These are phyloP conservation scores for Microsporum ferrugineum DNA, from an alignment of 2,329 filamentous ascomycete genomes.

Conservation along the genomic window DNA sequence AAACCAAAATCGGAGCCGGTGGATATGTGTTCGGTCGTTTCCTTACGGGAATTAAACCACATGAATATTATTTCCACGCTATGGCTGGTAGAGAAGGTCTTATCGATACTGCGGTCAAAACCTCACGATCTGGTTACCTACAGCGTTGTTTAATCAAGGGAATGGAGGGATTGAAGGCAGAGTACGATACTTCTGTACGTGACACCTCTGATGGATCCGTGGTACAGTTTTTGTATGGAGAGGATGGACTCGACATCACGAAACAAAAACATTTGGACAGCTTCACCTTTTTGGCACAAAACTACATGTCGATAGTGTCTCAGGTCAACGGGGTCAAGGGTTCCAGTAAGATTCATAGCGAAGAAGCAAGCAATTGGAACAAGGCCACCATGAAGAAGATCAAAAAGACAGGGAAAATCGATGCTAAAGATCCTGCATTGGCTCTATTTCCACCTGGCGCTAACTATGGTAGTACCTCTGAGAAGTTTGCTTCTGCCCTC, in stretches of 20 bases:
- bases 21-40: constrained; percentile 94
- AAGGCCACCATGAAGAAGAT: constrained; percentile 66
- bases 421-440: constrained; percentile 63
- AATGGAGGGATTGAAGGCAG: constrained; percentile 85
- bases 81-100: constrained; percentile 98
- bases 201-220: constrained; percentile 79
- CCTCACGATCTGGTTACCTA: constrained; percentile 88
- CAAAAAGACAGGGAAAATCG: constrained; percentile 57
- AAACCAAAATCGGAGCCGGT: constrained; percentile 77
- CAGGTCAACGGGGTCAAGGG: constrained; percentile 57
- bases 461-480: constrained; percentile 70
- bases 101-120: constrained; percentile 98
- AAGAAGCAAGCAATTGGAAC: constrained; percentile 52
- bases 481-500: constrained; percentile 65
- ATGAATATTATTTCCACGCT: constrained; percentile 98
- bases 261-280: constrained; percentile 87
- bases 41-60: constrained; percentile 91
- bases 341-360: constrained; percentile 49
- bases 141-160: constrained; percentile 97
- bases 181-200: constrained; percentile 88
- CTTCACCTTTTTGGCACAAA: constrained; percentile 81
- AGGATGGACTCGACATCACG: constrained; percentile 87
- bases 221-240: constrained; percentile 91
- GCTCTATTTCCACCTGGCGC: constrained; percentile 63
- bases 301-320: constrained; percentile 67